These are phyloP conservation scores for Penicillium frequentans DNA, from an alignment of 2,329 filamentous ascomycete genomes.

Conservation along the genomic window DNA sequence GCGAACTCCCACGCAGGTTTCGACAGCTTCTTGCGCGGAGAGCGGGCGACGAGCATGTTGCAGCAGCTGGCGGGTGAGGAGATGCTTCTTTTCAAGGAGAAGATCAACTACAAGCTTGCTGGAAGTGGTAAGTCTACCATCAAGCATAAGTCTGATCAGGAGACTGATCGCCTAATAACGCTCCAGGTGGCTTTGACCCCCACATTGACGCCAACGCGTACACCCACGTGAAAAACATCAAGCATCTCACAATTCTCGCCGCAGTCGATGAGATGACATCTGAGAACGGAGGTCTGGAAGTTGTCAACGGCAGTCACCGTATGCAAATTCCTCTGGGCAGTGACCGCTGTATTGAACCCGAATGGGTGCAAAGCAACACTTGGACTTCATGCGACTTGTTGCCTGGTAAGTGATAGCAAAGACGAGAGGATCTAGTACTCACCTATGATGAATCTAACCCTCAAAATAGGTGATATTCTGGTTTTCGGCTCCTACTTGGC, in stretches of 20 bases:
- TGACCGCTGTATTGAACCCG: constrained; percentile 36
- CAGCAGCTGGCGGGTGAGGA: constrained; percentile 37
- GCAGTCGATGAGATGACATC: constrained; percentile 40
- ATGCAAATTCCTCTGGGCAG: constrained; percentile 36
- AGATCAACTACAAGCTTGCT: constrained; percentile 46
- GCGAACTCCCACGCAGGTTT: constrained; percentile 35
- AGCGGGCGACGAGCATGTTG: constrained; percentile 30
- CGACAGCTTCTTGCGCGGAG: constrained; percentile 37
- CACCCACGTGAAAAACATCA: constrained; percentile 43
- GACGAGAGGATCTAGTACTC: neutral
- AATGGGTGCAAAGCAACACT: constrained; percentile 35
- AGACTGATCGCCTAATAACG: neutral
- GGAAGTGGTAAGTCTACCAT: constrained; percentile 31
- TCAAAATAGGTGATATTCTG: constrained; percentile 32
- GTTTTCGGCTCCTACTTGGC: constrained; percentile 44
- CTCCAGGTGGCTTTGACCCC: constrained; percentile 37
- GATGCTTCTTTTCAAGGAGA: constrained; percentile 47
- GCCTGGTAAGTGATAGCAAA: constrained; percentile 27
- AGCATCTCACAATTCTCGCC: constrained; percentile 42
- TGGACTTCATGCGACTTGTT: constrained; percentile 38
- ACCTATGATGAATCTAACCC: neutral
- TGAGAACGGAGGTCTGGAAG: constrained; percentile 42
- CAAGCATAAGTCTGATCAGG: neutral
- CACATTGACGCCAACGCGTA: constrained; percentile 46
- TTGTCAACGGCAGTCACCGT: constrained; percentile 40